A percentile compares a stretch with the other conserved stretches of the same genome.
Evolutionary conservation across 2,329 filamentous ascomycete species (phyloP).

Genomic region (Microsporum audouinii): DNA sequence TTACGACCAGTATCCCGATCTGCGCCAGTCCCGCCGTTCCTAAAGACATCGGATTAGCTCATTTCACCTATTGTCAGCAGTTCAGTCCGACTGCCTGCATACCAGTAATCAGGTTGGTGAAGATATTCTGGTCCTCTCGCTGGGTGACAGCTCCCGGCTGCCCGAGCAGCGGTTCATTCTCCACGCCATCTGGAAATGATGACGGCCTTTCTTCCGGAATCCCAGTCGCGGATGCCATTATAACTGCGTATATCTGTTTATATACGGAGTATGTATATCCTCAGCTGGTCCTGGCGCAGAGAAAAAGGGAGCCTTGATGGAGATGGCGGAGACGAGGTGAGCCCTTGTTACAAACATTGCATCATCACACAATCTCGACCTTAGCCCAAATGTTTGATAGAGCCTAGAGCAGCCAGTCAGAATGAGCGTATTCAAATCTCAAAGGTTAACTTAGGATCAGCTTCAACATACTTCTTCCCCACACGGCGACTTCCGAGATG

Average conservation of each 20-base stretch:
- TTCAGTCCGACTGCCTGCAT: constrained; percentile 14
- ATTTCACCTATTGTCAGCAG: background rate
- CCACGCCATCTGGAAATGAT: constrained; percentile 20
- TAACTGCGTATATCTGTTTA: background rate
- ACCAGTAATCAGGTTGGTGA: constrained; percentile 66
- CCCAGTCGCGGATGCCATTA: constrained; percentile 59
- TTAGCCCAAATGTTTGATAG: background rate
- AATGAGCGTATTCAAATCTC: background rate
- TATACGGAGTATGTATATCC: background rate
- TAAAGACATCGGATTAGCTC: constrained; percentile 26
- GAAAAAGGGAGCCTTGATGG: background rate
- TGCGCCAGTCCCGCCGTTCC: constrained; percentile 75
- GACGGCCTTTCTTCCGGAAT: constrained; percentile 46
- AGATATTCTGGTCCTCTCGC: constrained; percentile 50
- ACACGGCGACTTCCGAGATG: too few species aligned
- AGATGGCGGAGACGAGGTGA: background rate
- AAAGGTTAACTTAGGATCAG: background rate
- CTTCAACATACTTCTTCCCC: background rate
- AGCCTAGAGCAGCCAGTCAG: background rate
- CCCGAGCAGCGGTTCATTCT: constrained; percentile 60
- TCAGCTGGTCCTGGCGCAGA: background rate
- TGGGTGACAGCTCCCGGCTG: constrained; percentile 63
- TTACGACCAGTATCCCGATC: constrained; percentile 58
- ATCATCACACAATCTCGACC: background rate
- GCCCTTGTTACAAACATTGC: background rate